Evolutionary conservation across 2,329 filamentous ascomycete genomes (phyloP).

Genomic region (Pseudovirgaria hyperparasitica): DNA sequence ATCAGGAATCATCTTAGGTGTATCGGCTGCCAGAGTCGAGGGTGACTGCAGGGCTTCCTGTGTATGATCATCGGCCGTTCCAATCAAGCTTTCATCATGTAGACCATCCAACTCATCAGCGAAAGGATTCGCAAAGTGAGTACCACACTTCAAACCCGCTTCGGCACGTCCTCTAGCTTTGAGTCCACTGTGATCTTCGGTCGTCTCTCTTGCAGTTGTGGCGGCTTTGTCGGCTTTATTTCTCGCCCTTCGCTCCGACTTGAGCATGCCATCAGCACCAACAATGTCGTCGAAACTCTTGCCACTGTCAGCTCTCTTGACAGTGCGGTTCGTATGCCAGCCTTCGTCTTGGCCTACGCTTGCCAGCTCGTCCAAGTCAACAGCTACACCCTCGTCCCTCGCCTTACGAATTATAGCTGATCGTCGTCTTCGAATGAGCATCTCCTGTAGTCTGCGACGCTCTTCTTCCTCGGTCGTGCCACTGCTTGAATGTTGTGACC

Average conservation of each 20-base stretch:
- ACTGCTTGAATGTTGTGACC: constrained; percentile 16
- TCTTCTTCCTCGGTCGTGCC: constrained; percentile 14
- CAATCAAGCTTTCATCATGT: too few species aligned
- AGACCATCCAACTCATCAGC: too few species aligned
- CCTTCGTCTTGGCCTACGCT: constrained; percentile 16
- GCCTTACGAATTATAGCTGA: constrained; percentile 23
- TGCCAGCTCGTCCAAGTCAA: constrained; percentile 26
- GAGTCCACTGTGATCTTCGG: constrained; percentile 9
- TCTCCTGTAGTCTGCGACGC: constrained; percentile 16
- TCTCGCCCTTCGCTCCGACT: constrained; percentile 3
- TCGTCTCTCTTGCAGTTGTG: constrained; percentile 10
- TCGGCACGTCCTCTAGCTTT: constrained; percentile 15
- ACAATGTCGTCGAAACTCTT: constrained; percentile 28
- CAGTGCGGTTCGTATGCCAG: neutral
- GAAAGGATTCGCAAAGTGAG: constrained; percentile 32
- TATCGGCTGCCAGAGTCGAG: too few species aligned
- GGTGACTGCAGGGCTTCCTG: too few species aligned
- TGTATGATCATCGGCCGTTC: too few species aligned
- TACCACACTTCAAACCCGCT: constrained; percentile 27
- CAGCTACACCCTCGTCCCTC: constrained; percentile 26
- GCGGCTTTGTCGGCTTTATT: constrained; percentile 9
- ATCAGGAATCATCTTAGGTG: too few species aligned
- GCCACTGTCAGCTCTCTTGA: constrained; percentile 6
- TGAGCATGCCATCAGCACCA: constrained; percentile 26
- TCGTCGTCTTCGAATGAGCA: constrained; percentile 19